Percentiles rank a stretch among this genome's conserved stretches.
phyloP scores from a whole-genome alignment of 805 yeast genomes.

The Candida succiphila region DNA sequence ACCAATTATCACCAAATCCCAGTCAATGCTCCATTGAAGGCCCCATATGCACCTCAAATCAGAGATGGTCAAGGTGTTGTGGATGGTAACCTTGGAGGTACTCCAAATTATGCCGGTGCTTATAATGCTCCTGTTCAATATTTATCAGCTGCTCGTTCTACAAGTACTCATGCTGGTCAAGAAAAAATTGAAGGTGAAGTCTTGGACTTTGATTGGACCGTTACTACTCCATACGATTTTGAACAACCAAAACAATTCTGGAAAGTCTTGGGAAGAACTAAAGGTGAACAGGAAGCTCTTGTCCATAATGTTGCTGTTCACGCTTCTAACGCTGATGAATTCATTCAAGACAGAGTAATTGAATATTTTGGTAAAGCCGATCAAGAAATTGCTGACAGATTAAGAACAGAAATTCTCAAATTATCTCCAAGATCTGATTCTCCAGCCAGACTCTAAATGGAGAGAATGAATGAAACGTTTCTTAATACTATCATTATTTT shows the following conservation, averaged over 20 bases:
- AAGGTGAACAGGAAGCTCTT: constrained; percentile 77
- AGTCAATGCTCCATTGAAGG: constrained; percentile 73
- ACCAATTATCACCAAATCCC: constrained; percentile 77
- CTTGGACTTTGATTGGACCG: constrained; percentile 79
- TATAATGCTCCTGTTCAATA: constrained; percentile 39
- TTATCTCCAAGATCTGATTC: constrained; percentile 34
- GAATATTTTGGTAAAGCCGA: constrained; percentile 70
- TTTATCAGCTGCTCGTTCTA: constrained; percentile 26
- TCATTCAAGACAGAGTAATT: constrained; percentile 70
- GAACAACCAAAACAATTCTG: constrained; percentile 71
- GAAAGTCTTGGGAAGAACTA: constrained; percentile 65
- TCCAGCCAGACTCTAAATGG: constrained; percentile 15
- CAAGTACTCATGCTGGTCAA: constrained; percentile 9
- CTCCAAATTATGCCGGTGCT: constrained; percentile 66
- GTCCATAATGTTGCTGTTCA: constrained; percentile 81
- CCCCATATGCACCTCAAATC: constrained; percentile 56
- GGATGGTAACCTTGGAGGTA: constrained; percentile 63
- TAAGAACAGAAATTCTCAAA: constrained; percentile 53
- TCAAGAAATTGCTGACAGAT: constrained; percentile 53
- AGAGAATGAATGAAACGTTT: background rate
- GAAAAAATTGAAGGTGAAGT: constrained; percentile 24
- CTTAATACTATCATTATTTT: too few species aligned
- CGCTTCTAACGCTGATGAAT: constrained; percentile 55
- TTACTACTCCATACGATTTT: constrained; percentile 52
- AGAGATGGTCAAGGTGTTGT: constrained; percentile 77